Evolutionary conservation across 2,329 filamentous ascomycete genomes (phyloP), one percentile per base, ranked within the genome.

Genomic region (Torrubiella hemipterigena): DNA sequence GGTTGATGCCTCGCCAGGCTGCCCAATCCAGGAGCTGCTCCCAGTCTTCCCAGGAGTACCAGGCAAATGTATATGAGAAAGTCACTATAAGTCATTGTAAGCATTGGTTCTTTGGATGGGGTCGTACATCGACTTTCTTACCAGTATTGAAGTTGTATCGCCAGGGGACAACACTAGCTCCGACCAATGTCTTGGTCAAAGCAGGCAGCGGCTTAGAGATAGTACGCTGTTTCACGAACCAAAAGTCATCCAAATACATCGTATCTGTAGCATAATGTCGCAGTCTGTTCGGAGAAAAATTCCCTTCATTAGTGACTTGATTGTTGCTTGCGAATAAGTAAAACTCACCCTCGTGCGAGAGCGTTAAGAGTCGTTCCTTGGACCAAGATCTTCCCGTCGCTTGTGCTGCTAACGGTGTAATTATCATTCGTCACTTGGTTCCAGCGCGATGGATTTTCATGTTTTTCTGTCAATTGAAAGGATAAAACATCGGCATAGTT

Each of bases 21-120:
- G 67, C 50, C 65, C 65, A 69, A 42, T 69, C 65, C 4, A 69
- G 54, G 35, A 68, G 50, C 4, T 56, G 45, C 41, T 69, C 63
- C 65, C 65, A 69, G 27, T 69, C 65, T 26, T 59, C 47, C 64
- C 64, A 69, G 4, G 24, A 22, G n/a, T 30, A 34, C 27, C 27
- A 34, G 10, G 16, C 32, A 19, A 30, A 31, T 8, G 21, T 27
- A 10, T 34, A 34, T 7, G 16, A 17, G 18, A 34, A 34, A 4
- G 32, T 34, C 2, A 34, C 32, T 34, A 7, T 4, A 17, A 26
- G 7, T 16, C 2, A 12, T 23, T 5, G 17, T 10, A n/a, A 19
- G 14, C 14, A 22, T n/a, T 3, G 6, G 10, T 7, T 12, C 11
- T 3, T 13, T 4, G 1, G 9, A 11, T 10, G 8, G 16, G 6